Percentiles rank a stretch among this genome's conserved stretches.
These are phyloP conservation scores for Flaveria linearis DNA, from an alignment of 129 eudicot species.

Conservation along the genomic window DNA sequence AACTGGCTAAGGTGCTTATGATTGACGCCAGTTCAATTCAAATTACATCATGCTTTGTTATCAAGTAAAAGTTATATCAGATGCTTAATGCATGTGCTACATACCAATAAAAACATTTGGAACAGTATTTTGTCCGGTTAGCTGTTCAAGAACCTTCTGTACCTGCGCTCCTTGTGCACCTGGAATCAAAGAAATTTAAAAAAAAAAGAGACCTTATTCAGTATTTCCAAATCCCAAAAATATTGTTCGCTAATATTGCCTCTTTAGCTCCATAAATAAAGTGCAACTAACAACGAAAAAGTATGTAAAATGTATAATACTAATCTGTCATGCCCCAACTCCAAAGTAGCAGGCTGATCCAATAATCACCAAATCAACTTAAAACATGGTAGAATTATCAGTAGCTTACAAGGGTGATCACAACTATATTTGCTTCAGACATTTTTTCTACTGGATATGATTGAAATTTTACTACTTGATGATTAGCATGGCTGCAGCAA, in stretches of 20 bases:
- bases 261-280: neutral
- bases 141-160: constrained; percentile 77
- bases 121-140: constrained; percentile 87
- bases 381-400: neutral
- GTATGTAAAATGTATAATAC: neutral
- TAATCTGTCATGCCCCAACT: neutral
- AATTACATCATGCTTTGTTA: neutral
- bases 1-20: neutral
- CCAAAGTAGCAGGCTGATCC: neutral
- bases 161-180: constrained; percentile 87
- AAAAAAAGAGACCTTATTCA: neutral
- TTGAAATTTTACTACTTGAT: too few relatives aligned
- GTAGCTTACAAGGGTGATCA: too few relatives aligned
- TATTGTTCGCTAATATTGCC: neutral
- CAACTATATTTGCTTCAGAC: too few relatives aligned
- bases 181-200: constrained; percentile 20
- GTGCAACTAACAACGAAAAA: neutral
- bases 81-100: constrained; percentile 24
- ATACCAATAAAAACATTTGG: constrained; percentile 93
- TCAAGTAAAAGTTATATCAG: neutral
- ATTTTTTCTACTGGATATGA: too few relatives aligned
- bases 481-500: too few relatives aligned
- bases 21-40: neutral
- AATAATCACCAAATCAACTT: neutral
- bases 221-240: constrained; percentile 2